phyloP scores from a whole-genome alignment of 2,329 filamentous ascomycete genomes.

The Juglanconis juglandina region DNA sequence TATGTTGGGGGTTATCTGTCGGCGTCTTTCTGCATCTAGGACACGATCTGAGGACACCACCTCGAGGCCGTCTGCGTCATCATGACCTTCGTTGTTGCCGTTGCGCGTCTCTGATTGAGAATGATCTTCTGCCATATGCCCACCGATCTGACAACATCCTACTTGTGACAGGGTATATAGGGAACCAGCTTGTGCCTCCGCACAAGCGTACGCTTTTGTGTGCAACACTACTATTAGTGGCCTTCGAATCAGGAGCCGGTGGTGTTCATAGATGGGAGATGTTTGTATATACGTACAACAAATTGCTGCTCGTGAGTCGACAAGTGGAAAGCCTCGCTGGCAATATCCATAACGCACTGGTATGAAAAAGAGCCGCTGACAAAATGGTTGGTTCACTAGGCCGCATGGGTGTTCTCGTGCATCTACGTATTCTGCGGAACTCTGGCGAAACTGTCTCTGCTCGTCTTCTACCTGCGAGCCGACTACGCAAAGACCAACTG shows the following conservation, averaged over 20 bases:
- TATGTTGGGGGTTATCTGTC: too few species aligned
- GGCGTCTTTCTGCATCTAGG: too few species aligned
- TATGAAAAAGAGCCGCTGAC: neutral
- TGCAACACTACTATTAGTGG: neutral
- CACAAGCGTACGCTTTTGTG: neutral
- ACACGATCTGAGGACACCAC: neutral
- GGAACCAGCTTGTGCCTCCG: too few species aligned
- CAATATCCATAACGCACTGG: neutral
- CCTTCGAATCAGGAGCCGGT: neutral
- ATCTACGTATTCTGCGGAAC: neutral
- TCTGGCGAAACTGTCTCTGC: neutral
- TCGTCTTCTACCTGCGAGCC: neutral
- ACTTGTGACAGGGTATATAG: neutral
- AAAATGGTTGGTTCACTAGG: neutral
- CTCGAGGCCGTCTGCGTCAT: neutral
- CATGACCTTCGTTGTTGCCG: neutral
- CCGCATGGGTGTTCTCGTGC: neutral
- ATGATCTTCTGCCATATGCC: neutral
- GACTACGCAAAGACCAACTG: neutral
- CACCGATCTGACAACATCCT: neutral
- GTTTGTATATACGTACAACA: neutral
- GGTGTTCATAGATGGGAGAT: neutral
- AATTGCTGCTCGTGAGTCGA: neutral
- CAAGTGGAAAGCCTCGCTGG: neutral
- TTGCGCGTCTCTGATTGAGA: too few species aligned